Conservation (phyloP, 441 rosid genomes). For the Breynia disticha region DNA sequence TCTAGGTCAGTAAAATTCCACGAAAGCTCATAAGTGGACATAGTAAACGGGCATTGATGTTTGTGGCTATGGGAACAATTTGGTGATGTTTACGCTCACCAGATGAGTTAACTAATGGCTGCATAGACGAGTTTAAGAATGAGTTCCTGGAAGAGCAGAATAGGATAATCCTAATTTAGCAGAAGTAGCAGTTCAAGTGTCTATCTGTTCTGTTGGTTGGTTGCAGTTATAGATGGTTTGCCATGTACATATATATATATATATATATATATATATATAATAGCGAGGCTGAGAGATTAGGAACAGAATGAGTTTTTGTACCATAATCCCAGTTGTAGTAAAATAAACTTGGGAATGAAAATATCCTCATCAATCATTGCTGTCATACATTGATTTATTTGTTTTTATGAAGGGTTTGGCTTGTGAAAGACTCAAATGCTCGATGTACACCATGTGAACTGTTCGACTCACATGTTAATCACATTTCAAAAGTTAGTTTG, state of each 20-base stretch:
- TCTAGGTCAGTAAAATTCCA: conserved; percentile 44
- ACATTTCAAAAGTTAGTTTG: too few relatives aligned
- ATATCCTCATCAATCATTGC: too few relatives aligned
- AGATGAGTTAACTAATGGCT: conserved; percentile 7
- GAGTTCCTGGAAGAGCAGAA: conserved; percentile 5
- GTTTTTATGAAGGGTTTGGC: too few relatives aligned
- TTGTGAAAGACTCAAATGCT: too few relatives aligned
- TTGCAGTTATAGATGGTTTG: too few relatives aligned
- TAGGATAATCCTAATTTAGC: conserved; percentile 17
- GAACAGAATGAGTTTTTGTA: conserved; percentile 27
- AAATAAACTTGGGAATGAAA: conserved; percentile 40
- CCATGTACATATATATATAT: conserved; percentile 30
- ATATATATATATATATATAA: conserved; percentile 18
- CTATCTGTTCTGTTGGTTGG: conserved; percentile 9
- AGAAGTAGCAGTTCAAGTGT: conserved; percentile 14
- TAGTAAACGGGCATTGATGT: conserved; percentile 6
- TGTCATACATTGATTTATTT: too few relatives aligned
- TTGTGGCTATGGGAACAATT: too few relatives aligned
- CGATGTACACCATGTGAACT: too few relatives aligned
- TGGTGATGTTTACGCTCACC: too few relatives aligned
- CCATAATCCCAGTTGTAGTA: conserved; percentile 28
- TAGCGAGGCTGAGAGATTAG: conserved; percentile 17
- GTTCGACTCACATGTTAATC: too few relatives aligned
- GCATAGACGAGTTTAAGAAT: too few relatives aligned
- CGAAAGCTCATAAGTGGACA: conserved; percentile 51